Evolutionary conservation across 2,329 filamentous ascomycete species (phyloP), one percentile per base, ranked within the genome.

Genomic region (Alternaria longipes): DNA sequence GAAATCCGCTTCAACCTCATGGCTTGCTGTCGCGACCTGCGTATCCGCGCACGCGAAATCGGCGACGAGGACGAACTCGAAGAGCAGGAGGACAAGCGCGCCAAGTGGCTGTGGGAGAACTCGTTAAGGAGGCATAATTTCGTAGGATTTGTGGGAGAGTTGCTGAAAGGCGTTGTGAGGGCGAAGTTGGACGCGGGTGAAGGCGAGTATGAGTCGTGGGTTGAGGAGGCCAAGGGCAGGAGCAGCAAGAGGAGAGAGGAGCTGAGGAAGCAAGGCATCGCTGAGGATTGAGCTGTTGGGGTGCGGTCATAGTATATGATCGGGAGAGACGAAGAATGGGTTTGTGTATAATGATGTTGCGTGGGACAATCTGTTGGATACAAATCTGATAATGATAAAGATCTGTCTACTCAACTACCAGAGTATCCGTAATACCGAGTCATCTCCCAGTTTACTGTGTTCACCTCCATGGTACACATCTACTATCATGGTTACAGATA

Each of bases 1-100:
- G 95, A 99, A 84, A 97, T 98, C 64, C 87, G 93, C 45, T 99
- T 99, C 84, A 99, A 99, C 79, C 84, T 99, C 55, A 87, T 99
- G 77, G 95, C 94, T 45, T 94, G 97, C 86, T 92, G 94, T 69
- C 85, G 90, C 66, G 95, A 99, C 81, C 83, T 94, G 75, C 86
- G 95, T 44, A 83, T 91, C 46, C 84, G 88, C 50, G 94, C 94
- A 32, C 84, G 86, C 59, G 92, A 96, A 78, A 87, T 95, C 66
- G 94, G 94, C 46, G 95, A 99, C 80, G 77, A 81, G 44, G 94
- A 97, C 75, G 83, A 89, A 79, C 80, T 98, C 68, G 88, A 88
- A 67, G 84, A 90, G 55, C 94, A 98, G 84, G 88, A 94, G 82
- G 85, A 87, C 74, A 97, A 97, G 87, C 86, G 95, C 54, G 85